Evolutionary conservation across 352 stramenopile genomes (phyloP).

Genomic region (Phytophthora vignae): DNA sequence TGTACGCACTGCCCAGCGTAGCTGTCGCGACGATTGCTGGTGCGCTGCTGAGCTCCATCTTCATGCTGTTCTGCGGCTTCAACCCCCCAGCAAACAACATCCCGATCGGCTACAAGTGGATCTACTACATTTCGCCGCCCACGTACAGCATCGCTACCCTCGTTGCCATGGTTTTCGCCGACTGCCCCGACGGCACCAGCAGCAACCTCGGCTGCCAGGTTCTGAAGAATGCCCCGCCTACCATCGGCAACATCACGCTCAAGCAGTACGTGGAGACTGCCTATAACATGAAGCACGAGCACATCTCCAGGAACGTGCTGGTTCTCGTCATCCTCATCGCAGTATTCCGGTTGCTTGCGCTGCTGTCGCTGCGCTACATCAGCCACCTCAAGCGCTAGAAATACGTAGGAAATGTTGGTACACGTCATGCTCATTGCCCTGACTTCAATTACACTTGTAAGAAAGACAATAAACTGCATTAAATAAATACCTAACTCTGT

Average conservation of each 20-base stretch:
- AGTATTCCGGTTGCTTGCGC: constrained; percentile 53
- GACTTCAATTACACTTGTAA: too few relatives aligned
- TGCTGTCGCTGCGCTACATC: constrained; percentile 58
- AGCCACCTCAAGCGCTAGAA: constrained; percentile 59
- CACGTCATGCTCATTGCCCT: too few relatives aligned
- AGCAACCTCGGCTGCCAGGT: constrained; percentile 37
- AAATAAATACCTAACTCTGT: constrained; percentile 46
- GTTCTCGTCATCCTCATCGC: constrained; percentile 52
- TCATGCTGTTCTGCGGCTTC: constrained; percentile 63
- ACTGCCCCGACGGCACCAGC: constrained; percentile 34
- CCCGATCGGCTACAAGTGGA: constrained; percentile 60
- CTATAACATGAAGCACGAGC: constrained; percentile 47
- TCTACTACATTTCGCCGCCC: constrained; percentile 62
- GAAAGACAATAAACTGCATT: constrained; percentile 24
- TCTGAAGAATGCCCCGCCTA: constrained; percentile 38
- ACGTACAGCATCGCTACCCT: constrained; percentile 57
- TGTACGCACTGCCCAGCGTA: constrained; percentile 55
- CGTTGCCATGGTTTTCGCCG: constrained; percentile 45
- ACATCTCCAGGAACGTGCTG: constrained; percentile 41
- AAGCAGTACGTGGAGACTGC: constrained; percentile 52
- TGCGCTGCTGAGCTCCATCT: constrained; percentile 64
- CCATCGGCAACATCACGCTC: constrained; percentile 43
- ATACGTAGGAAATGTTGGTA: too few relatives aligned
- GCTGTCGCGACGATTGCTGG: constrained; percentile 55
- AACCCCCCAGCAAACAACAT: constrained; percentile 54